Evolutionary conservation across 495 filamentous ascomycete species (phyloP).

Genomic region (Baudoinia panamericana): DNA sequence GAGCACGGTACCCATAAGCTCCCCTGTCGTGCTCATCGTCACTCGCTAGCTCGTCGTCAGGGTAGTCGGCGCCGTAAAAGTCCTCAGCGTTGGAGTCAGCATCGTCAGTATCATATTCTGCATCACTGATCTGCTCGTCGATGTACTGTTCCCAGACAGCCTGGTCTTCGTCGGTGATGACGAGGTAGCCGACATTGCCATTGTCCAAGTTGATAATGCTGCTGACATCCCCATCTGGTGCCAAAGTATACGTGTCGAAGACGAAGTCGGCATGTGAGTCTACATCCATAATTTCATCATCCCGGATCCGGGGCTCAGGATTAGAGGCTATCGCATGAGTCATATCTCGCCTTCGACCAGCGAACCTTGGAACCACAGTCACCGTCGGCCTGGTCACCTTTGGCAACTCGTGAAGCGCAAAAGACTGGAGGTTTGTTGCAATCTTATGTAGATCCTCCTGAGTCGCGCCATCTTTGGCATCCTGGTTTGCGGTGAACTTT

Average conservation of each 20-base stretch:
- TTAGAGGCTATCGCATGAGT: conserved; percentile 1
- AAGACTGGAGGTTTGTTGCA: conserved; percentile 4
- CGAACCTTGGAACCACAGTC: conserved; percentile 11
- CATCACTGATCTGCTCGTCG: conserved; percentile 39
- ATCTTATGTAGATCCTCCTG: no score
- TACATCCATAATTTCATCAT: conserved; percentile 23
- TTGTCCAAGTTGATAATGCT: conserved; percentile 22
- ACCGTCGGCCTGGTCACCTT: conserved; percentile 2
- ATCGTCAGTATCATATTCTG: conserved; percentile 47
- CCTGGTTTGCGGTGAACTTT: neutral
- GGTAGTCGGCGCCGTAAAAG: conserved; percentile 54
- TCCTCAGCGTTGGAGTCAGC: conserved; percentile 54
- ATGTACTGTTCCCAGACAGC: conserved; percentile 44
- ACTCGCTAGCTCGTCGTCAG: conserved; percentile 48
- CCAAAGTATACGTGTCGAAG: conserved; percentile 49
- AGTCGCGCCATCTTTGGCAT: no score
- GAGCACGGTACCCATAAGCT: conserved; percentile 35
- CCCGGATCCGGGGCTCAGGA: conserved; percentile 10
- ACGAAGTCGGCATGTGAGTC: conserved; percentile 44
- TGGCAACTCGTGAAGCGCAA: conserved; percentile 3
- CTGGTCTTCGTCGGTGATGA: conserved; percentile 47
- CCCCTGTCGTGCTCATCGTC: conserved; percentile 43
- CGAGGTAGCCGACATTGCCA: conserved; percentile 40
- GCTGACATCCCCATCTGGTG: conserved; percentile 2
- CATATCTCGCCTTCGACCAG: conserved; percentile 9